Evolutionary conservation across 2,329 filamentous ascomycete species (phyloP).

Genomic region (Pezicula carpinea): DNA sequence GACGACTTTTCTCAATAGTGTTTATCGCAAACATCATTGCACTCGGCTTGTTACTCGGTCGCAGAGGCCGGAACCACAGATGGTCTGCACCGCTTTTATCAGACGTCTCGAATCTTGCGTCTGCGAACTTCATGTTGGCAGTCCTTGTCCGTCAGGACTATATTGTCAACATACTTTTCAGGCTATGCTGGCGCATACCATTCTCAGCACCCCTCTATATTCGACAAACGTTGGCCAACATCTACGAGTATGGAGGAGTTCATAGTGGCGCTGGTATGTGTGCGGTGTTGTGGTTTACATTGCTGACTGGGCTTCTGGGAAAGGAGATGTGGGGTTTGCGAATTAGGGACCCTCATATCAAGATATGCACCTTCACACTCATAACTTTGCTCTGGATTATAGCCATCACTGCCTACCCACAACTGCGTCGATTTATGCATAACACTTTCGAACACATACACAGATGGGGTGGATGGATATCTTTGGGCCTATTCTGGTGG

Average conservation of each 20-base stretch:
- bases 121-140: conserved; percentile 42
- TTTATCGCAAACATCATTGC: conserved; percentile 41
- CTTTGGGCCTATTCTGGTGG: conserved; percentile 45
- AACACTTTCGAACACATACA: conserved; percentile 54
- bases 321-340: conserved; percentile 11
- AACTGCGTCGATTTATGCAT: conserved; percentile 44
- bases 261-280: conserved; percentile 47
- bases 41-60: conserved; percentile 33
- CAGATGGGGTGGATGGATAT: conserved; percentile 51
- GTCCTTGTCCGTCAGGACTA: conserved; percentile 46
- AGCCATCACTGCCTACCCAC: conserved; percentile 44
- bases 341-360: conserved; percentile 5
- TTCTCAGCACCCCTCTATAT: conserved; percentile 41
- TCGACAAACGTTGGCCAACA: conserved; percentile 42
- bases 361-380: conserved; percentile 22
- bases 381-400: conserved; percentile 42
- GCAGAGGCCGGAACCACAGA: conserved; percentile 2
- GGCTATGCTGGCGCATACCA: conserved; percentile 41
- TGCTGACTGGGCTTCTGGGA: conserved; percentile 28
- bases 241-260: conserved; percentile 49
- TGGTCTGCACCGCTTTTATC: conserved; percentile 1
- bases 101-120: conserved; percentile 23
- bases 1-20: conserved; percentile 49
- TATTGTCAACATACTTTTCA: conserved; percentile 45
- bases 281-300: conserved; percentile 42